A percentile compares a stretch with the other conserved stretches of the same genome.
phyloP scores from a whole-genome alignment of 805 yeast genomes.

The Sugiyamaella americana region DNA sequence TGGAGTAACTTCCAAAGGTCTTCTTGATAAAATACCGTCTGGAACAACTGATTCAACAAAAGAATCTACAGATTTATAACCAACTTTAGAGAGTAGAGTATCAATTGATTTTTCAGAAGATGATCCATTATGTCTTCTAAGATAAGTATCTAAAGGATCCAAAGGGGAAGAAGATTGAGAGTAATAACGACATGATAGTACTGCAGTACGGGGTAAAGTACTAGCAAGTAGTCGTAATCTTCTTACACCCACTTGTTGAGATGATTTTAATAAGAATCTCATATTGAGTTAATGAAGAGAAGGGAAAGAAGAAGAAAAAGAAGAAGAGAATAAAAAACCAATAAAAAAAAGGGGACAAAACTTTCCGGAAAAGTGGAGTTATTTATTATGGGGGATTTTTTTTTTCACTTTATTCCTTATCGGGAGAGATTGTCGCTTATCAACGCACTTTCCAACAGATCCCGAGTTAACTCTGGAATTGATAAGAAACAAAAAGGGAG shows the following conservation, averaged over 20 bases:
- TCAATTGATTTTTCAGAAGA: slow-evolving; percentile 58
- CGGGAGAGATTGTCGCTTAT: no score
- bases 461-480: no score
- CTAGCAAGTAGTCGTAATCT: neutral
- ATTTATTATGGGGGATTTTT: no score
- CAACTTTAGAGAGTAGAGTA: slow-evolving; percentile 60
- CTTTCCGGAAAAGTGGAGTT: no score
- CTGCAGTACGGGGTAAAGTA: neutral
- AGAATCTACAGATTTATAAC: slow-evolving; percentile 58
- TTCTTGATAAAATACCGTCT: slow-evolving; percentile 58
- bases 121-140: slow-evolving; percentile 82
- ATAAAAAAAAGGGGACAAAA: neutral
- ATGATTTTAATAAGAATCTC: neutral
- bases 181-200: neutral
- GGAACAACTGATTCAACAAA: slow-evolving; percentile 77
- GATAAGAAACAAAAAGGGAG: no score
- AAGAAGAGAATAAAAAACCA: no score
- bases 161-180: neutral
- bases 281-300: neutral
- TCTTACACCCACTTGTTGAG: neutral
- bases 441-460: no score
- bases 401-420: no score
- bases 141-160: slow-evolving; percentile 66
- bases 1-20: slow-evolving; percentile 65
- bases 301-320: no score